Evolutionary conservation across 352 stramenopile species (phyloP).

Genomic region (Pythium monospermum): DNA sequence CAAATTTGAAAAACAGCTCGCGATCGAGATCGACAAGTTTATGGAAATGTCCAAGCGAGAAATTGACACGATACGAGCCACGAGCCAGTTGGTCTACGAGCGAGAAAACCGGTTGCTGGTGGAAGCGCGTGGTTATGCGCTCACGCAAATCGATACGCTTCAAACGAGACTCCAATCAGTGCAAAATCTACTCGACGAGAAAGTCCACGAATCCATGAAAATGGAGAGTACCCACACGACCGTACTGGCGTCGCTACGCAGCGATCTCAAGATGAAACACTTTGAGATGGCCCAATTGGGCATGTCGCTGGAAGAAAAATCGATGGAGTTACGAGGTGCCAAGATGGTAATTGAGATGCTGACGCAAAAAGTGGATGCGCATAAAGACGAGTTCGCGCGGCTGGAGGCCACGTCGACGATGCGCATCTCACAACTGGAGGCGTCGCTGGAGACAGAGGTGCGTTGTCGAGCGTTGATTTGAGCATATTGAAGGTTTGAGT

Average conservation of each 20-base stretch:
- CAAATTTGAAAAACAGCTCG: conserved; percentile 63
- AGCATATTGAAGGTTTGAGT: not conserved
- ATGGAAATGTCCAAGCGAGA: conserved; percentile 67
- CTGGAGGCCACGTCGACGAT: conserved; percentile 65
- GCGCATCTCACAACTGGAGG: conserved; percentile 50
- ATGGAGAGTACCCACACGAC: conserved; percentile 51
- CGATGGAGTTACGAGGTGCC: conserved; percentile 24
- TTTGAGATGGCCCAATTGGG: conserved; percentile 76
- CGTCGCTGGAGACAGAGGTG: conserved; percentile 51
- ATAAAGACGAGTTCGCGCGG: conserved; percentile 64
- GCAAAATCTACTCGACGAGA: conserved; percentile 47
- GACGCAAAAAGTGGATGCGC: conserved; percentile 61
- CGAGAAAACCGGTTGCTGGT: conserved; percentile 69
- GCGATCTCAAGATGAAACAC: conserved; percentile 76
- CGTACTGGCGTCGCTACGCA: conserved; percentile 37
- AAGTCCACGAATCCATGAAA: conserved; percentile 48
- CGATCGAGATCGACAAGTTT: conserved; percentile 60
- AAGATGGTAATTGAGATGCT: conserved; percentile 63
- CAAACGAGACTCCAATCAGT: conserved; percentile 43
- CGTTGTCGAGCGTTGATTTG: not conserved
- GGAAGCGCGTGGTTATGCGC: conserved; percentile 49
- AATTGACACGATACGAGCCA: conserved; percentile 63
- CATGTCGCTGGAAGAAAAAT: conserved; percentile 54
- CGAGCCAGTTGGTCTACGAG: conserved; percentile 59
- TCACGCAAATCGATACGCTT: conserved; percentile 57